Conservation (phyloP, 257 asterid species). For the Gynochthodes officinalis region DNA sequence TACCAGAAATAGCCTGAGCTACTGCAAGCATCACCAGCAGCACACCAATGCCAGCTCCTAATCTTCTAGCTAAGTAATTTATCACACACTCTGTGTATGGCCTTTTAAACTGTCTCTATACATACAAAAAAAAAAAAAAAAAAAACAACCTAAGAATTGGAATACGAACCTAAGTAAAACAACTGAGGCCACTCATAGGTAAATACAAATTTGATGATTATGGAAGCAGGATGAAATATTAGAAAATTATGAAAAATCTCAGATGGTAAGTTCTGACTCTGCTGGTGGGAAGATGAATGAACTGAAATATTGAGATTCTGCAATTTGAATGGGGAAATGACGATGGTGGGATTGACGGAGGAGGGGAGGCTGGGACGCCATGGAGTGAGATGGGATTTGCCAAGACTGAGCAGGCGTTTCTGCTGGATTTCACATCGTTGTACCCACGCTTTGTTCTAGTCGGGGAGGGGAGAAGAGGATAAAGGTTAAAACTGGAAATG, state of each 20-base stretch:
- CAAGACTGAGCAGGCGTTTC: slow-evolving; percentile 19
- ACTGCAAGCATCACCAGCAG: slow-evolving; percentile 95
- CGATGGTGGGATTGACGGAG: slow-evolving; percentile 15
- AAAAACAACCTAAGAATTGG: not conserved
- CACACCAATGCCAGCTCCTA: slow-evolving; percentile 96
- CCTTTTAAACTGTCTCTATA: slow-evolving; percentile 53
- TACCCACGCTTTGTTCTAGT: not conserved
- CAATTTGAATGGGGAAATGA: slow-evolving; percentile 8
- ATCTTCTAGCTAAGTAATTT: slow-evolving; percentile 66
- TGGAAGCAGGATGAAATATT: not conserved
- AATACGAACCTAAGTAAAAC: not conserved
- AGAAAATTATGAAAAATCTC: no score
- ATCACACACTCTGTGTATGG: slow-evolving; percentile 86
- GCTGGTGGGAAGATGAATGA: slow-evolving; percentile 29
- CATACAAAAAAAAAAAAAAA: not conserved
- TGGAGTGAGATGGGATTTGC: slow-evolving; percentile 31
- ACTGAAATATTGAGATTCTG: slow-evolving; percentile 34
- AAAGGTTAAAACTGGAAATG: not conserved
- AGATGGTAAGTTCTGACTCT: slow-evolving; percentile 37
- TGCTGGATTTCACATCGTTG: not conserved
- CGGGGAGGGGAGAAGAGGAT: not conserved
- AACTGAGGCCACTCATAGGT: not conserved
- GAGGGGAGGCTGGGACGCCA: slow-evolving; percentile 24
- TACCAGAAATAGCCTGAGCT: slow-evolving; percentile 80
- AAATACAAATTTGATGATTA: not conserved